These are phyloP conservation scores for Tricholoma saponaceum DNA, from an alignment of 768 basidiomycete genomes.

Conservation along the genomic window DNA sequence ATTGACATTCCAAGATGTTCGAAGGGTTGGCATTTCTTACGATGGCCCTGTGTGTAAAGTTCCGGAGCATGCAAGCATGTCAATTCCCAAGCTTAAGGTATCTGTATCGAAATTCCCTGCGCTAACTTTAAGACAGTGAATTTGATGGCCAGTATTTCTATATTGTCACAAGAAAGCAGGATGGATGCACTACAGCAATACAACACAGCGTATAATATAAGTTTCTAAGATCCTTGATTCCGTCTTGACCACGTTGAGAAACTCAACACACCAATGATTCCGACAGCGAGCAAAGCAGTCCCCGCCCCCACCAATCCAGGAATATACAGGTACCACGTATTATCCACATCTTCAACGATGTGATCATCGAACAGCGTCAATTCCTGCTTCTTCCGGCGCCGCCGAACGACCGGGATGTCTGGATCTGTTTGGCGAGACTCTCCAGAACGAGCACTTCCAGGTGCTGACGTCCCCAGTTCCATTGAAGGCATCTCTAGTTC, in stretches of 20 bases:
- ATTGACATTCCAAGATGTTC: slow-evolving; percentile 35
- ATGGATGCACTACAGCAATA: slow-evolving; percentile 4
- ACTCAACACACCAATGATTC: slow-evolving; percentile 73
- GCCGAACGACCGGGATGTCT: slow-evolving; percentile 36
- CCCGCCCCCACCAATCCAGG: slow-evolving; percentile 80
- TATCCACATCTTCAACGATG: slow-evolving; percentile 54
- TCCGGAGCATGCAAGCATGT: too few relatives aligned
- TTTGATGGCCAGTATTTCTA: background rate
- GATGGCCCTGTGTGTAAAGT: too few relatives aligned
- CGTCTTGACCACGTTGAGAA: slow-evolving; percentile 68
- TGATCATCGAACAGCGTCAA: slow-evolving; percentile 38
- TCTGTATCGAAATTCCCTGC: too few relatives aligned
- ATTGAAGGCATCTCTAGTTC: slow-evolving; percentile 69
- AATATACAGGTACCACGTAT: slow-evolving; percentile 76
- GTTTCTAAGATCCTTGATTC: slow-evolving; percentile 51
- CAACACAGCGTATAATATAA: slow-evolving; percentile 7
- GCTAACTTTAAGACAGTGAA: background rate
- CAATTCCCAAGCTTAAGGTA: too few relatives aligned
- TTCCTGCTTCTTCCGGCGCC: slow-evolving; percentile 57
- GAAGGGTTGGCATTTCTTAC: background rate
- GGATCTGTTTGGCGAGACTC: slow-evolving; percentile 32
- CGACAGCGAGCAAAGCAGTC: slow-evolving; percentile 76
- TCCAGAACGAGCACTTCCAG: slow-evolving; percentile 31
- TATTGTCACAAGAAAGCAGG: background rate
- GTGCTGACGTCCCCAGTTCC: slow-evolving; percentile 38